Percentiles rank a stretch among this genome's conserved stretches.
These are phyloP conservation scores for Exophiala xenobiotica DNA, from an alignment of 2,329 filamentous ascomycete species.

Conservation along the genomic window DNA sequence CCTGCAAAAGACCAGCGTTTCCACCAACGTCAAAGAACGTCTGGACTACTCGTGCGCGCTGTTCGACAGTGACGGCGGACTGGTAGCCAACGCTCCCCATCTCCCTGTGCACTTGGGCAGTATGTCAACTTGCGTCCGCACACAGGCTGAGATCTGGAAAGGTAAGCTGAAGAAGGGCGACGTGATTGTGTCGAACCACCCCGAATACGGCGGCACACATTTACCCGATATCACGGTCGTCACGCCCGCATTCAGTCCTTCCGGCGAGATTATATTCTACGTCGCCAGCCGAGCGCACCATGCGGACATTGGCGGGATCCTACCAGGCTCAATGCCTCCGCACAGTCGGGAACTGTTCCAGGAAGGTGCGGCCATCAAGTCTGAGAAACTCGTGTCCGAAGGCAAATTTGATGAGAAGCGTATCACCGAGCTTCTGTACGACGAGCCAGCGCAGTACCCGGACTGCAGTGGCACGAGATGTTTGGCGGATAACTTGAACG, in stretches of 20 bases:
- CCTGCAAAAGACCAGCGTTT: conserved; percentile 56
- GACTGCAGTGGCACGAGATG: conserved; percentile 78
- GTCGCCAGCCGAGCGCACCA: conserved; percentile 79
- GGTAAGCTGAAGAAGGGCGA: conserved; percentile 76
- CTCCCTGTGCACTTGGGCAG: conserved; percentile 74
- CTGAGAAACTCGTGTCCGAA: conserved; percentile 53
- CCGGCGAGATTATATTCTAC: conserved; percentile 71
- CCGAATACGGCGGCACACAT: conserved; percentile 80
- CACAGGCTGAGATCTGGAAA: conserved; percentile 75
- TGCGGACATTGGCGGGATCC: conserved; percentile 79
- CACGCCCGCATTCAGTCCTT: conserved; percentile 70
- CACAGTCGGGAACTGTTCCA: conserved; percentile 65
- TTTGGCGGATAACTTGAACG: conserved; percentile 78
- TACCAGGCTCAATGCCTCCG: conserved; percentile 82
- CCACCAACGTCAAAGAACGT: conserved; percentile 74
- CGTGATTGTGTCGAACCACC: conserved; percentile 80
- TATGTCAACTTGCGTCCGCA: conserved; percentile 75
- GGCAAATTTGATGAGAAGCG: conserved; percentile 71
- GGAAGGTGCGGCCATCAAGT: conserved; percentile 64
- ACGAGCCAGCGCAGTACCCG: conserved; percentile 70
- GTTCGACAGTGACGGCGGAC: conserved; percentile 68
- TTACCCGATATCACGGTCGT: conserved; percentile 80
- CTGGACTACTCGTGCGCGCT: conserved; percentile 76
- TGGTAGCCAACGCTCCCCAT: conserved; percentile 76
- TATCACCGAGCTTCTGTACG: conserved; percentile 68